Evolutionary conservation across 1,284 basidiomycete species (phyloP).

Genomic region (Papiliotrema flavescens): DNA sequence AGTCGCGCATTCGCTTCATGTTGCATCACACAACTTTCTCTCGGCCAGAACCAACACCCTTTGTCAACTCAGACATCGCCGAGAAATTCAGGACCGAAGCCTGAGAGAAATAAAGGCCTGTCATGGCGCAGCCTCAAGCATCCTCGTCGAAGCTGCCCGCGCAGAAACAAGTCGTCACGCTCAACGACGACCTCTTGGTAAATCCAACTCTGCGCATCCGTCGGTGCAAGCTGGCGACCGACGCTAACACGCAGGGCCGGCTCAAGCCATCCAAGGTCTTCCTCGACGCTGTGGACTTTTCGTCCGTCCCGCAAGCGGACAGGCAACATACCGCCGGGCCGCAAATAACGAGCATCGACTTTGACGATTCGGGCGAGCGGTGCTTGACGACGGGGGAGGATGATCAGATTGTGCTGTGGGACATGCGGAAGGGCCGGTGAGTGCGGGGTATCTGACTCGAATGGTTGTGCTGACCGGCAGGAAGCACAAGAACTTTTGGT

Average conservation of each 20-base stretch:
- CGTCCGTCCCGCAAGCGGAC: constrained; percentile 3
- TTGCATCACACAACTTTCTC: background rate
- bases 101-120: too few species aligned
- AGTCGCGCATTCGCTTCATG: background rate
- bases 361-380: constrained; percentile 84
- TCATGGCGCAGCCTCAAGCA: background rate
- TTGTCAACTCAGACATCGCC: too few species aligned
- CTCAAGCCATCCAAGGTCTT: constrained; percentile 75
- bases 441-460: constrained; percentile 48
- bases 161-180: background rate
- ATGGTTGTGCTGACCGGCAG: constrained; percentile 40
- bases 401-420: constrained; percentile 86
- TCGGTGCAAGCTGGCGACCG: too few species aligned
- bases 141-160: constrained; percentile 2
- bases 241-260: background rate
- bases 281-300: constrained; percentile 60
- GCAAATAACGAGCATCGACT: constrained; percentile 75
- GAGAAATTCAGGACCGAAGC: too few species aligned
- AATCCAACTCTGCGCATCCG: too few species aligned
- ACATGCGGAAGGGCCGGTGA: constrained; percentile 84
- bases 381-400: constrained; percentile 88
- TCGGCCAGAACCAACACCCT: too few species aligned
- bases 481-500: constrained; percentile 72
- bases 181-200: background rate
- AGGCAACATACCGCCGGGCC: constrained; percentile 38